Evolutionary conservation across 2,329 filamentous ascomycete species (phyloP).

Genomic region (Nemania diffusa): DNA sequence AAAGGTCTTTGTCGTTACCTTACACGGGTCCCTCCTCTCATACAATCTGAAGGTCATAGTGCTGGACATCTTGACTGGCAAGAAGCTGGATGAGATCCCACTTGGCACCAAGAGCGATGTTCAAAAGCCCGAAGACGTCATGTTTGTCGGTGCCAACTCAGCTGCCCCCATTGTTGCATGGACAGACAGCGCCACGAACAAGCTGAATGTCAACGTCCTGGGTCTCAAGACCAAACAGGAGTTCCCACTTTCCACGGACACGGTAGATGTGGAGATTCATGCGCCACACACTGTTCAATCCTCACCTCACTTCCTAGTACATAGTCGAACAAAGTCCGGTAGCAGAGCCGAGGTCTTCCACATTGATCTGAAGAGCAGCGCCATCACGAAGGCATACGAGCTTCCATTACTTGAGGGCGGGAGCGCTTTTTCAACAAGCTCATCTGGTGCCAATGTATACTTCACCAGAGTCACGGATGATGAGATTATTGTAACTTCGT

Average conservation of each 20-base stretch:
- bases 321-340: conserved; percentile 74
- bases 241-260: conserved; percentile 60
- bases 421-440: conserved; percentile 83
- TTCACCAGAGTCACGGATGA: conserved; percentile 84
- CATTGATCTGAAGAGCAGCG: conserved; percentile 75
- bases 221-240: conserved; percentile 67
- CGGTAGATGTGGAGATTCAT: conserved; percentile 71
- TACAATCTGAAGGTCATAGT: conserved; percentile 81
- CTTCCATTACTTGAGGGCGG: conserved; percentile 76
- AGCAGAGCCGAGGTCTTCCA: conserved; percentile 91
- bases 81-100: conserved; percentile 75
- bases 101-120: conserved; percentile 81
- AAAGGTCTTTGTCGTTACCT: conserved; percentile 79
- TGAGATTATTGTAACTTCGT: conserved; percentile 79
- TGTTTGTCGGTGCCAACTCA: conserved; percentile 80
- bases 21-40: conserved; percentile 75
- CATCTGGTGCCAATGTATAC: conserved; percentile 82
- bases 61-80: conserved; percentile 78
- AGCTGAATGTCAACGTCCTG: conserved; percentile 77
- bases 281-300: conserved; percentile 78
- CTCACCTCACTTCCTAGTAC: conserved; percentile 84
- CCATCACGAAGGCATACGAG: conserved; percentile 80
- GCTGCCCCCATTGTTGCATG: conserved; percentile 80
- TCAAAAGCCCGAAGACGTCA: conserved; percentile 69
- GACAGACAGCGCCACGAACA: conserved; percentile 71